A percentile compares a stretch with the other conserved stretches of the same genome.
Conservation (phyloP, 345 rosid species). For the Populus euphratica region DNA sequence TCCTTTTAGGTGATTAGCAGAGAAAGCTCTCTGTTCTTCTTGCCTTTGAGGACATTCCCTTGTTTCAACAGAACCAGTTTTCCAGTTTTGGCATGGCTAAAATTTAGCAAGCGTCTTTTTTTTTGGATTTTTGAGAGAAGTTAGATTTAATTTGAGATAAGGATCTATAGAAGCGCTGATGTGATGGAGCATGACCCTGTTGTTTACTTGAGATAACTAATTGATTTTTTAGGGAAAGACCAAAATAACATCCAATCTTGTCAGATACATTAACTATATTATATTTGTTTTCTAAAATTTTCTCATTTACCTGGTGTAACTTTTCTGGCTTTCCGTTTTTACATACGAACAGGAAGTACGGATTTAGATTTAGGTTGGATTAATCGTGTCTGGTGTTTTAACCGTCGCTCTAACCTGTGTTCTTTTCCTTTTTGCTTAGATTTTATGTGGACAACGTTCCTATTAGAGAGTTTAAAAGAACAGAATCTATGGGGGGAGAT, state of each 20-base stretch:
- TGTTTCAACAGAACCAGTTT: constrained; percentile 27
- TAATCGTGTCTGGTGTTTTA: background rate
- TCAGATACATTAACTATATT: background rate
- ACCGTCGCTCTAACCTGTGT: background rate
- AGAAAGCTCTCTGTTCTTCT: constrained; percentile 21
- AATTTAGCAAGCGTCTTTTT: constrained; percentile 16
- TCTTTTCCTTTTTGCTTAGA: constrained; percentile 36
- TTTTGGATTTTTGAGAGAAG: constrained; percentile 11
- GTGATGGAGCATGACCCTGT: constrained; percentile 9
- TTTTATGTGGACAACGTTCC: constrained; percentile 77
- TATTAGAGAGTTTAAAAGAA: constrained; percentile 71
- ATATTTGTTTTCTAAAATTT: background rate
- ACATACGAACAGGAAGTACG: background rate
- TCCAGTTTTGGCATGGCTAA: constrained; percentile 5
- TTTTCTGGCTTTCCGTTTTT: background rate
- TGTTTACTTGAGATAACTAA: background rate
- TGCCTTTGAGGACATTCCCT: constrained; percentile 14
- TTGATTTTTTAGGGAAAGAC: background rate
- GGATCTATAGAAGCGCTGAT: constrained; percentile 9
- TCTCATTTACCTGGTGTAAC: background rate
- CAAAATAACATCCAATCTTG: background rate
- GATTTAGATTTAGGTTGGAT: background rate
- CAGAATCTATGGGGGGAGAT: constrained; percentile 68
- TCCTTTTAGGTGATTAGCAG: constrained; percentile 17
- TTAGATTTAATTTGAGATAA: background rate